Base-by-base conservation (phyloP, 2,329 filamentous ascomycete species). In the Arthroderma sp. region DNA sequence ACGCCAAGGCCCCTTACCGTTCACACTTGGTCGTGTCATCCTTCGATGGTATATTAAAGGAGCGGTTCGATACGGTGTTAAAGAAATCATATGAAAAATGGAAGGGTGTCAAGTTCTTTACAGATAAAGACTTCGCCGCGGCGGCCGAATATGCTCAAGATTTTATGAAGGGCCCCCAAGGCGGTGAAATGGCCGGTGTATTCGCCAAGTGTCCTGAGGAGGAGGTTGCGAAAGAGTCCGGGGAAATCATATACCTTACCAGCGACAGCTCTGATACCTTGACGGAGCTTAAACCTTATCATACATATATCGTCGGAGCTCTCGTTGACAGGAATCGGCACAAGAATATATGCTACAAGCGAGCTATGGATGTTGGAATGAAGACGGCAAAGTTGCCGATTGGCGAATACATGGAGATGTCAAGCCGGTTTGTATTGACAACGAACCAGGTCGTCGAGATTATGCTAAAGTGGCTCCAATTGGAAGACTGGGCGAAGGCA, bases 391-490 rank as follows among this genome's bases (percentile, higher is more conserved):
- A 86, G 60, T 64, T 98, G 45, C 91, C 91, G 0, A 96, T 98
- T 55, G 86, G 87, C n/a, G 81, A 96, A 50, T 96, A 86, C 62
- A 82, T 98, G 71, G 75, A 86, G 51, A 93, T 98, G 84, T 75
- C 81, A 45, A 88, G 83, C 55, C 78, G 91, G 30, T 78, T 82
- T 54, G 85, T 98, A 4, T 68, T 98, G 46, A 82, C 89, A 3
- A 95, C 89, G 5, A 98, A 96, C 59, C 91, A 98, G 58, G 91
- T 98, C 1, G 77, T 91, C 39, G 89, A 96, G 65, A 96, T 98
- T 50, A 94, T 98, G 86, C 68, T 94, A 38, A 80, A 79, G 52
- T 98, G 88, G 87, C 65, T 98, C 44, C 86, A 95, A 63, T 78
- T 77, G 40, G 85, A 84, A 2, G 83, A 96, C 61, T 98, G 91